Base-by-base conservation (phyloP, 768 basidiomycete species). In the Sistotremastrum suecicum region DNA sequence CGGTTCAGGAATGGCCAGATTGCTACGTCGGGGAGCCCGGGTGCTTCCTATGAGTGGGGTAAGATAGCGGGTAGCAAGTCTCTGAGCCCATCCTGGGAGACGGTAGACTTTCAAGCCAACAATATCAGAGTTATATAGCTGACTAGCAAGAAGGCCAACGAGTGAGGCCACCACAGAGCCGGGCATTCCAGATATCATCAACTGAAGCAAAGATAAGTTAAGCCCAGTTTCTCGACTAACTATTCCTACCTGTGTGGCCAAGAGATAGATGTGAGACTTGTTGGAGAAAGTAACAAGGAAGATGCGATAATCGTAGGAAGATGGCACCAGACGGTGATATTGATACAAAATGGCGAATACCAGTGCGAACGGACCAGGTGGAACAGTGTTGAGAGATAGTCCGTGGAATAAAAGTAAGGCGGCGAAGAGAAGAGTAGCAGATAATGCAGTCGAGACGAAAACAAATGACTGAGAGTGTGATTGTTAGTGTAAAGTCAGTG, bases 291-390 rank as follows among this genome's bases (percentile, higher is more conserved):
- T 63, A 12, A 89, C 50, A 3, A 82, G 83, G 53, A 88, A 83
- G 30, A 92, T 69, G 31, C 76, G 71, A 60, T 83, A 87, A 39
- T 68, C 70, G 62, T 92, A 94, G 2, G 75, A 68, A 0, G 78
- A 62, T 1, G 90, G 90, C 1, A 90, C 77, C 37, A 86, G 72
- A 38, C 86, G 66, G 43, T 75, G 75, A 60, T 85, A 83, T 56
- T 92, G 88, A 60, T 89, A 92, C 31, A 92, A 56, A 35, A 87
- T 72, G 59, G 73, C 80, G 69, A 90, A 90, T 28, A 87, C 56
- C 1, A 91, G 54, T 3, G 81, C 68, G n/a, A 76, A 69, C 6
- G 86, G 82, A 2, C 90, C 90, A 34, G 83, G 60, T 1, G 86
- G 76, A 34, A 91, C 74, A 48, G 75, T 66, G 52, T 87, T 88